Evolutionary conservation across 495 filamentous ascomycete species (phyloP), one percentile per base, ranked within the genome.

Genomic region (Neurospora sp.): DNA sequence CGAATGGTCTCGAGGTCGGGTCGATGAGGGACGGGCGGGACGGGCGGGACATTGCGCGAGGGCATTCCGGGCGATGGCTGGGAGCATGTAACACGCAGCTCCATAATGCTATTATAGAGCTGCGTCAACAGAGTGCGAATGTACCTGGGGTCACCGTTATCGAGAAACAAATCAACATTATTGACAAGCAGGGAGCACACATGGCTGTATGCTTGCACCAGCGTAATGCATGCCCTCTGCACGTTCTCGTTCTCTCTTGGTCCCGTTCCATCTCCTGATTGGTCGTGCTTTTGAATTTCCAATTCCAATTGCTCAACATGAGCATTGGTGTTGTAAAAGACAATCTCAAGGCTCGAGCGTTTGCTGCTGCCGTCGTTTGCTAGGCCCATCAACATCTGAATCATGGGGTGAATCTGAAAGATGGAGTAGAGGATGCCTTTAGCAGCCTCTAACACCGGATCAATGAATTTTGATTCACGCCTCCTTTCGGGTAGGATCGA

Each of bases 371-470:
- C 89, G 35, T 92, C 89, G 73, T 89, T 89, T 69, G 92, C 88
- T 66, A 96, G 84, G 74, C 89, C 88, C 74, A 92, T 90, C 72
- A 96, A 81, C 54, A 88, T 90, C 72, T 90, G 89, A 74, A 94
- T 90, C 80, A 91, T 88, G 9, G 90, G 90, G 76, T 95, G 91
- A 39, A 96, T 86, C 76, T 94, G 92, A 74, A 91, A 91, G 48
- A 97, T 86, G 31, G 94, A 90, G 78, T 94, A 97, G 4, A 97
- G 85, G 27, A 98, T 90, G n/a, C 92, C 92, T 78, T 93, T 94
- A 7, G 93, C 93, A 42, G 90, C 89, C 79, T 94, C 91, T 39
- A 94, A 85, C 2, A 95, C 86, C 2, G 91, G 88, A 76, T 92
- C 88, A 18, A 84, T 86, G 11, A 83, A 69, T 62, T 80, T 85